These are phyloP conservation scores for Periconia sp. DNA, from an alignment of 2,329 filamentous ascomycete genomes.

Conservation along the genomic window DNA sequence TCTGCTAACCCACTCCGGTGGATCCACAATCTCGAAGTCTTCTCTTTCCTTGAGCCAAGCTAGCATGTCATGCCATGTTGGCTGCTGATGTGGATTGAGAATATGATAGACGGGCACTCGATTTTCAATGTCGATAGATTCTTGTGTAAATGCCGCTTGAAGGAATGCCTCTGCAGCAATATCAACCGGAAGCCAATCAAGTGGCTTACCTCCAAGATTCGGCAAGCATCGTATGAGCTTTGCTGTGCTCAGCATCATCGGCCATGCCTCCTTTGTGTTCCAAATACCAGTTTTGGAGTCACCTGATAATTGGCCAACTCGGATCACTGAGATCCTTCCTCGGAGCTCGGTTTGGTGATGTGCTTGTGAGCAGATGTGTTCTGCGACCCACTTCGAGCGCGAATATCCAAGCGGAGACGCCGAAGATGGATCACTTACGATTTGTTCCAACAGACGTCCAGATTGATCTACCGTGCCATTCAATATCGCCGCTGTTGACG, in stretches of 20 bases:
- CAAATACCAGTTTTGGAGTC: constrained; percentile 31
- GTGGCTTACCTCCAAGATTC: constrained; percentile 30
- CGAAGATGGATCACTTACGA: constrained; percentile 49
- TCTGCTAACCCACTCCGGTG: constrained; percentile 50
- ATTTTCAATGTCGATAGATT: neutral
- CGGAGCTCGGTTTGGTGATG: constrained; percentile 33
- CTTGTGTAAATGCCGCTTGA: constrained; percentile 36
- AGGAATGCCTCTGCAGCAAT: constrained; percentile 56
- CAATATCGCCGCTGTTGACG: constrained; percentile 56
- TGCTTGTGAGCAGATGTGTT: constrained; percentile 58
- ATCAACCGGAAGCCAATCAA: constrained; percentile 44
- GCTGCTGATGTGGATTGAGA: constrained; percentile 52
- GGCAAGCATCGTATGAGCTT: constrained; percentile 36
- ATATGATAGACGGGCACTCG: constrained; percentile 54
- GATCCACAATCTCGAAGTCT: constrained; percentile 50
- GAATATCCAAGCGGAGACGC: constrained; percentile 61
- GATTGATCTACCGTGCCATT: constrained; percentile 19
- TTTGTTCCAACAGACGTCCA: constrained; percentile 47
- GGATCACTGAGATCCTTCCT: constrained; percentile 37
- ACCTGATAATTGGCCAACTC: constrained; percentile 52
- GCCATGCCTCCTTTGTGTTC: constrained; percentile 43
- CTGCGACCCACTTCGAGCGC: constrained; percentile 63
- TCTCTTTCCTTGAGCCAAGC: constrained; percentile 49
- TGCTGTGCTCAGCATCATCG: constrained; percentile 43
- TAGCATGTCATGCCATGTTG: constrained; percentile 56